A percentile compares a stretch with the other conserved stretches of the same genome.
These are phyloP conservation scores for Venturia carpophila DNA, from an alignment of 2,329 filamentous ascomycete species.

Conservation along the genomic window DNA sequence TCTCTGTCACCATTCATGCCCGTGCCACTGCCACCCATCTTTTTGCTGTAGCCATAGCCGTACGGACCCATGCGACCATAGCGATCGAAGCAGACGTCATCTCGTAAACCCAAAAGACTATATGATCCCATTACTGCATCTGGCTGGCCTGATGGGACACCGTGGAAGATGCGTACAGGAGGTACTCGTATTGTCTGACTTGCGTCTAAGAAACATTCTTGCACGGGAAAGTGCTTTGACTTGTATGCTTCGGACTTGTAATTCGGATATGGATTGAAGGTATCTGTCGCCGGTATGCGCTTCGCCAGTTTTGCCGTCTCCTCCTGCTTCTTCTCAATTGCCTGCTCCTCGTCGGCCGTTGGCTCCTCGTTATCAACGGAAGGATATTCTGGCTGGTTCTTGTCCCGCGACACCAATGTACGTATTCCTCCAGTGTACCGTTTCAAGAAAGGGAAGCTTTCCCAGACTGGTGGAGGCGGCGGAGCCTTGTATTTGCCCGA, in stretches of 20 bases:
- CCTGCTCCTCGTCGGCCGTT: constrained; percentile 34
- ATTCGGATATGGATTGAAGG: constrained; percentile 55
- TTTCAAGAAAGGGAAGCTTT: constrained; percentile 74
- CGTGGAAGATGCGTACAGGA: constrained; percentile 62
- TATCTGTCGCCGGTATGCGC: constrained; percentile 28
- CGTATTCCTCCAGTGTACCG: constrained; percentile 86
- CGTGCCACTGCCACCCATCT: constrained; percentile 73
- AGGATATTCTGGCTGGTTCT: constrained; percentile 78
- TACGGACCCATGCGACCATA: constrained; percentile 85
- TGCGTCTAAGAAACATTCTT: constrained; percentile 72
- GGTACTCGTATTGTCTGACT: constrained; percentile 60
- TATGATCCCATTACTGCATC: constrained; percentile 82
- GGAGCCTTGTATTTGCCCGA: constrained; percentile 52
- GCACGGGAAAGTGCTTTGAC: constrained; percentile 46
- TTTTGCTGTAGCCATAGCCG: constrained; percentile 74
- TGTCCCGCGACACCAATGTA: constrained; percentile 54
- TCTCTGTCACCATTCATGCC: constrained; percentile 77
- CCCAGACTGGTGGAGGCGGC: constrained; percentile 67
- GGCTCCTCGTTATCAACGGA: constrained; percentile 52
- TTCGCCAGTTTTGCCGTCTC: constrained; percentile 27
- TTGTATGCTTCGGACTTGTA: constrained; percentile 41
- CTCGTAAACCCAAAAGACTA: constrained; percentile 64
- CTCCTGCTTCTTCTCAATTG: constrained; percentile 31
- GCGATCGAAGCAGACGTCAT: constrained; percentile 88
- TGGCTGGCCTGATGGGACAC: constrained; percentile 76